Conservation (phyloP, 164 flowering plant genomes). For the Liriodendron chinense region DNA sequence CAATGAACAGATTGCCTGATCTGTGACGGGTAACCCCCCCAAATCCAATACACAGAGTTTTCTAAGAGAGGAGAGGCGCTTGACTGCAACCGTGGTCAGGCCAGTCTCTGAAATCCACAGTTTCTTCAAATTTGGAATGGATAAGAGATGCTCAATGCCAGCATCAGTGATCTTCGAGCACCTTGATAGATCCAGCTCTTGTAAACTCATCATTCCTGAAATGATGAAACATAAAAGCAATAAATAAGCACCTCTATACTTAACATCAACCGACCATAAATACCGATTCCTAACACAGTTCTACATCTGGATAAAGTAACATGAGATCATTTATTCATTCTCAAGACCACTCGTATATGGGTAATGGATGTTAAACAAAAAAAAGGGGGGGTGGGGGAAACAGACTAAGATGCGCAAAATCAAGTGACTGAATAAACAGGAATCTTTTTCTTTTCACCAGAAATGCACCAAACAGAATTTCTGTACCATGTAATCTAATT, state of each 20-base stretch:
- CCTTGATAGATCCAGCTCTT: conserved; percentile 73
- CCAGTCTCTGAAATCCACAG: conserved; percentile 70
- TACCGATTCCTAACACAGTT: neutral
- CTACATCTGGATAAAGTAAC: neutral
- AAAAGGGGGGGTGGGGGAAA: too few relatives aligned
- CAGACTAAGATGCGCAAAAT: too few relatives aligned
- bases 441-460: too few relatives aligned
- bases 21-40: conserved; percentile 90
- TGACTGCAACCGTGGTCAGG: conserved; percentile 55
- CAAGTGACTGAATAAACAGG: too few relatives aligned
- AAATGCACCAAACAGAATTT: too few relatives aligned
- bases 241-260: neutral
- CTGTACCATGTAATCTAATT: too few relatives aligned
- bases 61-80: conserved; percentile 53
- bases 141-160: conserved; percentile 63
- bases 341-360: too few relatives aligned
- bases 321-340: neutral
- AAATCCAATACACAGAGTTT: conserved; percentile 62
- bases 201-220: conserved; percentile 56
- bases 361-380: too few relatives aligned
- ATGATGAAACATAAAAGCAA: neutral
- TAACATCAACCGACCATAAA: neutral
- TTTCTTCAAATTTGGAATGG: conserved; percentile 58
- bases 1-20: conserved; percentile 53
- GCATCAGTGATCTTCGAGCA: conserved; percentile 58